These are phyloP conservation scores for Rhodofomes roseus DNA, from an alignment of 1,284 basidiomycete genomes.

Conservation along the genomic window DNA sequence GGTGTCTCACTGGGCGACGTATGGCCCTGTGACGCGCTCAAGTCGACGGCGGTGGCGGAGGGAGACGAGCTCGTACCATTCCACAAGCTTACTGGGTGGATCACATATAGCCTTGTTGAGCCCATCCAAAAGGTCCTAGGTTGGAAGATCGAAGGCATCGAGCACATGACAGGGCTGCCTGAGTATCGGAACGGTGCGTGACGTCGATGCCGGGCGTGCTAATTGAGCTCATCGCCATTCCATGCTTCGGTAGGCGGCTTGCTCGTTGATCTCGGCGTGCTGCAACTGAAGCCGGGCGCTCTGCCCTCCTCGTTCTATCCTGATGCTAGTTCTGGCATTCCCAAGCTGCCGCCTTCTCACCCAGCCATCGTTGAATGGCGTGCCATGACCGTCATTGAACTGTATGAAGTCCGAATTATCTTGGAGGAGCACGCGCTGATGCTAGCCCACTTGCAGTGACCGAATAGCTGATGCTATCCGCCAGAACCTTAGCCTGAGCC, in stretches of 20 bases:
- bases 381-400: slow-evolving; percentile 87
- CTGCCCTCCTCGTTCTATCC: slow-evolving; percentile 41
- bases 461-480: slow-evolving; percentile 75
- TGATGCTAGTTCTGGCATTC: slow-evolving; percentile 49
- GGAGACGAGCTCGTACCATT: slow-evolving; percentile 84
- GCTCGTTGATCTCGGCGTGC: slow-evolving; percentile 79
- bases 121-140: slow-evolving; percentile 73
- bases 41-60: slow-evolving; percentile 32
- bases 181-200: slow-evolving; percentile 84
- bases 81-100: slow-evolving; percentile 95
- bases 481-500: slow-evolving; percentile 45
- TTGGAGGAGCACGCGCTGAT: background rate
- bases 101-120: slow-evolving; percentile 85
- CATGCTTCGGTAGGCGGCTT: slow-evolving; percentile 75
- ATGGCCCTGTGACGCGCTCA: slow-evolving; percentile 75
- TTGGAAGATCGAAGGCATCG: slow-evolving; percentile 75
- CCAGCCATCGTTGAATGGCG: slow-evolving; percentile 95
- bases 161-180: slow-evolving; percentile 80
- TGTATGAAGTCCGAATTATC: slow-evolving; percentile 46
- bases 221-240: too few species aligned
- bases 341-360: slow-evolving; percentile 68
- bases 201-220: too few species aligned
- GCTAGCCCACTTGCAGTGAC: slow-evolving; percentile 52
- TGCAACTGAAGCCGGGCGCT: slow-evolving; percentile 54
- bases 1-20: slow-evolving; percentile 82